Percentiles rank a stretch among this genome's conserved stretches.
Evolutionary conservation across 2,329 filamentous ascomycete species (phyloP).

Genomic region (Colletotrichum sp.): DNA sequence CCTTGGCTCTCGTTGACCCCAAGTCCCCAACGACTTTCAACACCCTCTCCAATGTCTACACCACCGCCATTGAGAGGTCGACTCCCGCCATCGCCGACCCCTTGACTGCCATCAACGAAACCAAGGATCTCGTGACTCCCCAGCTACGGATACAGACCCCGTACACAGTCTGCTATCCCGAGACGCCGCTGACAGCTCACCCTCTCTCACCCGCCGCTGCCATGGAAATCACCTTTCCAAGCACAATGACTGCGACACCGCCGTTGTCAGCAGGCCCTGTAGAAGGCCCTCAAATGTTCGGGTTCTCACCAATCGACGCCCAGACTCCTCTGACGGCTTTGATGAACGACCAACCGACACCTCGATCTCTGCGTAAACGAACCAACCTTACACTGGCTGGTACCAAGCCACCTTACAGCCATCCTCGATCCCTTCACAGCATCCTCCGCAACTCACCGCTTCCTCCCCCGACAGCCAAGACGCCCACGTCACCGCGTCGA

Average conservation of each 20-base stretch:
- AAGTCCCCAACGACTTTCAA: conserved; percentile 69
- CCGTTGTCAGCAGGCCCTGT: conserved; percentile 59
- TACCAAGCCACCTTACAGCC: conserved; percentile 58
- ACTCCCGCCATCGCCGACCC: conserved; percentile 54
- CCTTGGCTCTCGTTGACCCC: conserved; percentile 54
- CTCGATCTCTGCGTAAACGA: conserved; percentile 43
- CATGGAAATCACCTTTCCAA: conserved; percentile 55
- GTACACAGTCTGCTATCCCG: conserved; percentile 51
- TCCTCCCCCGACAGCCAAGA: conserved; percentile 54
- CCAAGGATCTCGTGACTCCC: conserved; percentile 26
- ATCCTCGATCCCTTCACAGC: conserved; percentile 63
- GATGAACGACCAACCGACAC: conserved; percentile 15
- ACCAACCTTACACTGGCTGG: conserved; percentile 33
- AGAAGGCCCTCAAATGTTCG: conserved; percentile 52
- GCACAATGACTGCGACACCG: conserved; percentile 64
- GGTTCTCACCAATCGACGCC: conserved; percentile 45
- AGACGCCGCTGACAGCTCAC: conserved; percentile 59
- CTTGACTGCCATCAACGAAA: conserved; percentile 53
- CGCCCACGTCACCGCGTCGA: conserved; percentile 58
- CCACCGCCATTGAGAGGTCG: conserved; percentile 65
- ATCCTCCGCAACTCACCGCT: conserved; percentile 72
- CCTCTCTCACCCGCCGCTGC: conserved; percentile 51
- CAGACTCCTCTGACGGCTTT: conserved; percentile 19
- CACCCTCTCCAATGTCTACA: conserved; percentile 70
- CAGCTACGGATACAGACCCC: conserved; percentile 46